These are phyloP conservation scores for Botryococcus braunii DNA, from an alignment of 163 green algal species.

Conservation along the genomic window DNA sequence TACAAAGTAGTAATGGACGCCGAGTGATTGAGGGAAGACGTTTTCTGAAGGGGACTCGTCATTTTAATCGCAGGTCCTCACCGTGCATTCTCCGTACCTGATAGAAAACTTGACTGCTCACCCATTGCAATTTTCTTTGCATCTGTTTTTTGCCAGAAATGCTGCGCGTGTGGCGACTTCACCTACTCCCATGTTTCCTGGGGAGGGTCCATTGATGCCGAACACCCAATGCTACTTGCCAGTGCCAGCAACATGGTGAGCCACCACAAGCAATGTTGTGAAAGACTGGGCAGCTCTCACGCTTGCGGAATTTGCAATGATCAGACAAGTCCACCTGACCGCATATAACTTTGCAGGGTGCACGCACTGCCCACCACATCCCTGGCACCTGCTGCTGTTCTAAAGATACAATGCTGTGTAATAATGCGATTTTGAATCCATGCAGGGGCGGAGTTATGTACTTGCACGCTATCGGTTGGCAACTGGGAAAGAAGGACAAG, in stretches of 20 bases:
- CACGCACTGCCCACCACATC: too few relatives aligned
- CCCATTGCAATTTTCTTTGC: constrained; percentile 23
- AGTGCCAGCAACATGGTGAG: constrained; percentile 17
- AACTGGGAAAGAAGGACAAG: constrained; percentile 43
- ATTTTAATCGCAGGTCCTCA: constrained; percentile 24
- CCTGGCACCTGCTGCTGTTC: too few relatives aligned
- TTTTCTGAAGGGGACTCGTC: not conserved
- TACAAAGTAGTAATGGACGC: too few relatives aligned
- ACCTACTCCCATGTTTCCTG: constrained; percentile 8
- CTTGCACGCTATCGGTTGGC: constrained; percentile 33
- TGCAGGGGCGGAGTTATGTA: constrained; percentile 30
- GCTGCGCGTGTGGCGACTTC: too few relatives aligned
- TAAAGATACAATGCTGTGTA: too few relatives aligned
- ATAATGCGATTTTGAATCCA: too few relatives aligned
- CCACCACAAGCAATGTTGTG: not conserved
- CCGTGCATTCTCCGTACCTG: constrained; percentile 27
- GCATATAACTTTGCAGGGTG: too few relatives aligned
- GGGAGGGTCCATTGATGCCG: constrained; percentile 13
- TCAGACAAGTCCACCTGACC: too few relatives aligned
- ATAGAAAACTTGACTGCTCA: constrained; percentile 31
- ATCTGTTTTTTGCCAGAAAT: constrained; percentile 10
- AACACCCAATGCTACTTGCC: constrained; percentile 27
- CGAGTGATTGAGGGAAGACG: not conserved
- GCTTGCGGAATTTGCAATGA: too few relatives aligned
- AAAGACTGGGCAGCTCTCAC: too few relatives aligned